These are phyloP conservation scores for Logfia minima DNA, from an alignment of 129 eudicot genomes.

Conservation along the genomic window DNA sequence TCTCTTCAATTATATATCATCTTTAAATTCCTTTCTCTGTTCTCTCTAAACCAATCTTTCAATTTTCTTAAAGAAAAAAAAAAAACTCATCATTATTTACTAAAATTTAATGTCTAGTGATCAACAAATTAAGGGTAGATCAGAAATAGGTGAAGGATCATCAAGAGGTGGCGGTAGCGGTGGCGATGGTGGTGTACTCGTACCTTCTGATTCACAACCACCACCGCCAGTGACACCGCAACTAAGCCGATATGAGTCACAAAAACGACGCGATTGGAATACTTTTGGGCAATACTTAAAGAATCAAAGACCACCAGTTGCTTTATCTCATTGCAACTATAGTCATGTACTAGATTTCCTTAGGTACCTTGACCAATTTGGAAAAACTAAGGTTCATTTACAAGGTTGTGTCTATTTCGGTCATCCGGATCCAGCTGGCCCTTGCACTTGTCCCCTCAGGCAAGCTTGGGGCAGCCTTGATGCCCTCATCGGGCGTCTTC, in stretches of 20 bases:
- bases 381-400: constrained; percentile 75
- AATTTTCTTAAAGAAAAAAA: background rate
- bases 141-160: constrained; percentile 45
- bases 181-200: background rate
- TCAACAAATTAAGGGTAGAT: constrained; percentile 37
- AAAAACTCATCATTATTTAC: constrained; percentile 14
- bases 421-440: constrained; percentile 75
- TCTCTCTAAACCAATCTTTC: constrained; percentile 20
- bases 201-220: constrained; percentile 25
- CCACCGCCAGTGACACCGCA: constrained; percentile 31
- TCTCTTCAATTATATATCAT: constrained; percentile 43
- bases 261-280: constrained; percentile 80
- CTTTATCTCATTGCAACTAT: constrained; percentile 58
- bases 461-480: constrained; percentile 89
- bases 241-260: constrained; percentile 68
- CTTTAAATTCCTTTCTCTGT: constrained; percentile 22
- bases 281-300: constrained; percentile 71
- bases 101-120: constrained; percentile 36
- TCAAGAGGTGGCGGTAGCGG: constrained; percentile 4
- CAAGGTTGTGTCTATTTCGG: constrained; percentile 67
- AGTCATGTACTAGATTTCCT: constrained; percentile 63
- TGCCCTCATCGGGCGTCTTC: constrained; percentile 65
- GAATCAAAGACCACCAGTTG: constrained; percentile 68
- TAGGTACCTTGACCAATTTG: constrained; percentile 65
- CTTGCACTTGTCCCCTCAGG: constrained; percentile 68